A percentile compares a stretch with the other conserved stretches of the same genome.
phyloP scores from a whole-genome alignment of 768 basidiomycete genomes.

The Kwoniella pini region DNA sequence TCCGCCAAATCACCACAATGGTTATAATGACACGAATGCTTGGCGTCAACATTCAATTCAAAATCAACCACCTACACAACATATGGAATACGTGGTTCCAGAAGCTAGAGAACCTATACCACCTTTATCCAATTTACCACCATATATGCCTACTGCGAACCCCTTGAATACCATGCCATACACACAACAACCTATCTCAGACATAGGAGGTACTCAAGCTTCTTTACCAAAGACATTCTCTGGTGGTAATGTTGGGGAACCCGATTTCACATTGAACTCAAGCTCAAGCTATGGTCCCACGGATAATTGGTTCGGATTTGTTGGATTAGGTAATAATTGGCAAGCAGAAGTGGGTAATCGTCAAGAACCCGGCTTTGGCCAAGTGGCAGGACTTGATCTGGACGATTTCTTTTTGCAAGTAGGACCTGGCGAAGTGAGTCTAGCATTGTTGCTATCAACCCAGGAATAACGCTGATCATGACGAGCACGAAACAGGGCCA shows the following conservation, averaged over 20 bases:
- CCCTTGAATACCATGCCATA: constrained; percentile 19
- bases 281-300: constrained; percentile 24
- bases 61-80: neutral
- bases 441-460: too few relatives aligned
- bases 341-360: constrained; percentile 1
- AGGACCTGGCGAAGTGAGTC: constrained; percentile 44
- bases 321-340: constrained; percentile 1
- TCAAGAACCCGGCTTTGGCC: neutral
- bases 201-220: constrained; percentile 13
- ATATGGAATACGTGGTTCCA: neutral
- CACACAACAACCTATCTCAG: constrained; percentile 32
- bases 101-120: neutral
- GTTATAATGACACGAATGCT: neutral
- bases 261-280: too few relatives aligned
- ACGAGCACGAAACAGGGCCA: constrained; percentile 30
- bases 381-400: constrained; percentile 35
- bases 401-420: constrained; percentile 49
- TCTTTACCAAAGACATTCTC: neutral
- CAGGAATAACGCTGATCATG: constrained; percentile 14
- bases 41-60: neutral
- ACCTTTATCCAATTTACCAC: neutral
- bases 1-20: neutral
- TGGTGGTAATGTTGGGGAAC: neutral
- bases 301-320: constrained; percentile 42
- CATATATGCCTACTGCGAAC: neutral